Percentiles rank a stretch among this genome's conserved stretches.
phyloP scores from a whole-genome alignment of 768 basidiomycete genomes.

The Lactifluus rugatus region DNA sequence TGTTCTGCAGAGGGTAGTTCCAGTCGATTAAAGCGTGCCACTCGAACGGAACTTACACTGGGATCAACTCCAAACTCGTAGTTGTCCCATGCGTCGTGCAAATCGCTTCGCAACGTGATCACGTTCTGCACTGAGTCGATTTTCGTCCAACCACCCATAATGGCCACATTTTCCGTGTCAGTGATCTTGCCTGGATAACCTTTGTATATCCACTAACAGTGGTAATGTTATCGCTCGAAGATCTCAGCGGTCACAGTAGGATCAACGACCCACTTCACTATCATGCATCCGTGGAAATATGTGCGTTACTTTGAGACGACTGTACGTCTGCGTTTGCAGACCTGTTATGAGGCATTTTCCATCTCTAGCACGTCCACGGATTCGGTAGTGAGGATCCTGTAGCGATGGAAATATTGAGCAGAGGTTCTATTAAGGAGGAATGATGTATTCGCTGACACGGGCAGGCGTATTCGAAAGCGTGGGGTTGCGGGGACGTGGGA shows the following conservation, averaged over 20 bases:
- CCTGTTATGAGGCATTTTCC: no score
- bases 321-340: no score
- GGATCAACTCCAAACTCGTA: constrained; percentile 2
- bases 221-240: no score
- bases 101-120: not conserved
- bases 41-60: not conserved
- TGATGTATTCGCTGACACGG: no score
- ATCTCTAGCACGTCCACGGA: no score
- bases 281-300: no score
- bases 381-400: no score
- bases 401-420: no score
- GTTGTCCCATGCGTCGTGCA: not conserved
- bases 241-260: no score
- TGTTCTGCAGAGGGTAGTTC: not conserved
- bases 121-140: not conserved
- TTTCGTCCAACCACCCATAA: not conserved
- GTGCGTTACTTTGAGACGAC: no score
- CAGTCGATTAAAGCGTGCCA: not conserved
- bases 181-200: not conserved
- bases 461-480: not conserved
- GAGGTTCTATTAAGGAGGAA: no score
- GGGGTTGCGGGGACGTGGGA: not conserved
- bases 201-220: not conserved
- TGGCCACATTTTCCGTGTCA: not conserved
- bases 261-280: no score